Percentiles rank a stretch among this genome's conserved stretches.
Evolutionary conservation across 2,329 filamentous ascomycete species (phyloP).

Genomic region (Helicocarpus griseus): DNA sequence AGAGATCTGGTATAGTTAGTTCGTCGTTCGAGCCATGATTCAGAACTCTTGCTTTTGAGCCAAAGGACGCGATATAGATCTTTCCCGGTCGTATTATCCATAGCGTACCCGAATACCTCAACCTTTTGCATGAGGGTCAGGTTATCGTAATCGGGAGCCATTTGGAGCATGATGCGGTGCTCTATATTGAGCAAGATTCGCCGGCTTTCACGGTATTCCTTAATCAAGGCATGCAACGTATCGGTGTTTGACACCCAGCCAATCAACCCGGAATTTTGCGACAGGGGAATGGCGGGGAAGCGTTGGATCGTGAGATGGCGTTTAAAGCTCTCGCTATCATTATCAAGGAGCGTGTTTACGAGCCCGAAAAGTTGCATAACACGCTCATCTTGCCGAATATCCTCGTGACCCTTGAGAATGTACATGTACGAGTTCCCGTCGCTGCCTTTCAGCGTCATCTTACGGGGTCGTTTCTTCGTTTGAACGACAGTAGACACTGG

Average conservation of each 20-base stretch:
- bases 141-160: constrained; percentile 98
- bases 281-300: constrained; percentile 93
- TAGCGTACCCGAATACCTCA: constrained; percentile 96
- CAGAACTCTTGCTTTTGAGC: constrained; percentile 97
- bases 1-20: constrained; percentile 98
- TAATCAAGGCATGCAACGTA: constrained; percentile 89
- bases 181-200: constrained; percentile 99
- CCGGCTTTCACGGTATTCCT: constrained; percentile 91
- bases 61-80: constrained; percentile 96
- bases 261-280: constrained; percentile 87
- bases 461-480: constrained; percentile 90
- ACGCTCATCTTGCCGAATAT: constrained; percentile 96
- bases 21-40: constrained; percentile 91
- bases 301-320: constrained; percentile 92
- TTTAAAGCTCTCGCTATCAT: constrained; percentile 95
- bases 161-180: constrained; percentile 98
- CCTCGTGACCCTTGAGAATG: constrained; percentile 94
- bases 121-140: constrained; percentile 99
- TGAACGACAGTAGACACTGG: constrained; percentile 84
- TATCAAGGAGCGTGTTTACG: constrained; percentile 87
- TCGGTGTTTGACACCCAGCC: constrained; percentile 98
- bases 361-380: constrained; percentile 99
- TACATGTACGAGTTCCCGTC: constrained; percentile 84
- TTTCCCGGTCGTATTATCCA: constrained; percentile 98
- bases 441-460: constrained; percentile 77